Conservation (phyloP, 2,329 filamentous ascomycete genomes). For the Sclerotinia minor region DNA sequence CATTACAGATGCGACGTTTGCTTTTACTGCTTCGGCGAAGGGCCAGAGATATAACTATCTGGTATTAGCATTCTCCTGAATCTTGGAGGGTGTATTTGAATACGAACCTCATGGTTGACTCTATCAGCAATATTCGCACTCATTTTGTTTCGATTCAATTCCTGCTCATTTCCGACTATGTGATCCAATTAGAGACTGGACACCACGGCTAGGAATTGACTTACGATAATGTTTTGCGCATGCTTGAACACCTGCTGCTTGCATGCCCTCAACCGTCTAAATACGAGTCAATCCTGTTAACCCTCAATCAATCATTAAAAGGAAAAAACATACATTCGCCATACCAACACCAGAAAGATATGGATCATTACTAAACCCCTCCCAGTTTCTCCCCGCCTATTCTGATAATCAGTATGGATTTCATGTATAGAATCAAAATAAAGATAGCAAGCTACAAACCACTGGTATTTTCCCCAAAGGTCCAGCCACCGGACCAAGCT, state of each 20-base stretch:
- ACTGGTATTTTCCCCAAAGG: slow-evolving; percentile 69
- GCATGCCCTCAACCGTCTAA: slow-evolving; percentile 60
- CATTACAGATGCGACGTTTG: slow-evolving; percentile 67
- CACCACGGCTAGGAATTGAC: slow-evolving; percentile 28
- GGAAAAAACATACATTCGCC: slow-evolving; percentile 44
- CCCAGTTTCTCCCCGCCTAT: slow-evolving; percentile 77
- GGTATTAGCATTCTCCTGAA: not conserved
- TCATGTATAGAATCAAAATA: too few species aligned
- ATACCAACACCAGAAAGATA: slow-evolving; percentile 68
- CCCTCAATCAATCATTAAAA: not conserved
- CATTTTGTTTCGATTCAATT: slow-evolving; percentile 55
- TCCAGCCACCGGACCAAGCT: slow-evolving; percentile 75
- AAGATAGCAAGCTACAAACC: slow-evolving; percentile 23
- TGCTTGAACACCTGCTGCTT: slow-evolving; percentile 53
- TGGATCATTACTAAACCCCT: slow-evolving; percentile 77
- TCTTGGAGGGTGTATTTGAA: slow-evolving; percentile 46
- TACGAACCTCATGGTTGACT: slow-evolving; percentile 66
- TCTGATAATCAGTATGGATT: slow-evolving; percentile 44
- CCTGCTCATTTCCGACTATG: slow-evolving; percentile 67
- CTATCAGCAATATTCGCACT: slow-evolving; percentile 63
- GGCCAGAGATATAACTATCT: slow-evolving; percentile 46
- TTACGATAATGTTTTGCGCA: slow-evolving; percentile 57
- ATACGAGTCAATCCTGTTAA: not conserved
- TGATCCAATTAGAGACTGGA: slow-evolving; percentile 36
- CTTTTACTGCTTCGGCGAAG: slow-evolving; percentile 66